These are phyloP conservation scores for Lecanosticta acicola DNA, from an alignment of 2,329 filamentous ascomycete genomes.

Conservation along the genomic window DNA sequence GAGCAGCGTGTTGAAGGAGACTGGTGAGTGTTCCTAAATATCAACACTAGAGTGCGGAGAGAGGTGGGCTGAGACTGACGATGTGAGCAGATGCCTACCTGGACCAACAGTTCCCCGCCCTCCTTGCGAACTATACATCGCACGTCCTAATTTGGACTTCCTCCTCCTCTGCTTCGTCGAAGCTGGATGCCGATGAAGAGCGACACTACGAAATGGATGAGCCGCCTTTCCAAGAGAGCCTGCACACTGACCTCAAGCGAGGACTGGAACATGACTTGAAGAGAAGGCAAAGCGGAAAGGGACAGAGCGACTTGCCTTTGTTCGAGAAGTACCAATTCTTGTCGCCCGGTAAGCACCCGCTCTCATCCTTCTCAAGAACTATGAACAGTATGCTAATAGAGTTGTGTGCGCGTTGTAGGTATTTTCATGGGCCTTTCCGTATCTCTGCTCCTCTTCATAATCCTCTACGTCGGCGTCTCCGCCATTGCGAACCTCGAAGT, in stretches of 20 bases:
- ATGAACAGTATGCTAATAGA: background rate
- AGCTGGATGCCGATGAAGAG: conserved; percentile 3
- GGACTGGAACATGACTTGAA: conserved; percentile 44
- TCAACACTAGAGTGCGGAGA: background rate
- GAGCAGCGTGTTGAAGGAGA: background rate
- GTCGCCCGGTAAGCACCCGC: conserved; percentile 61
- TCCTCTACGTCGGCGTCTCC: conserved; percentile 71
- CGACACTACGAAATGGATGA: conserved; percentile 58
- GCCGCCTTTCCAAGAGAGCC: conserved; percentile 51
- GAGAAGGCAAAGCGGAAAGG: conserved; percentile 15
- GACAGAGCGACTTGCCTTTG: conserved; percentile 47
- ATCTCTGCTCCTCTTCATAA: conserved; percentile 64
- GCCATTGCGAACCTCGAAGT: conserved; percentile 78
- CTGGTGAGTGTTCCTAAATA: conserved; percentile 1
- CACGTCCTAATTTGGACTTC: conserved; percentile 11
- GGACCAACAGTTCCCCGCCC: background rate
- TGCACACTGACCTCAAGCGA: conserved; percentile 72
- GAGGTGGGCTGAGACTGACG: background rate
- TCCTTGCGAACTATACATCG: conserved; percentile 11
- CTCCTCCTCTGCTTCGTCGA: conserved; percentile 1
- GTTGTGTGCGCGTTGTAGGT: conserved; percentile 46
- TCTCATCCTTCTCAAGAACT: background rate
- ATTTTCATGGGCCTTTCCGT: conserved; percentile 82
- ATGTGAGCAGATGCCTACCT: background rate
- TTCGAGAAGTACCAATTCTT: conserved; percentile 97